Percentiles rank a stretch among this genome's conserved stretches.
Conservation (phyloP, 108 stramenopile genomes). For the Schizochytrium sp. region DNA sequence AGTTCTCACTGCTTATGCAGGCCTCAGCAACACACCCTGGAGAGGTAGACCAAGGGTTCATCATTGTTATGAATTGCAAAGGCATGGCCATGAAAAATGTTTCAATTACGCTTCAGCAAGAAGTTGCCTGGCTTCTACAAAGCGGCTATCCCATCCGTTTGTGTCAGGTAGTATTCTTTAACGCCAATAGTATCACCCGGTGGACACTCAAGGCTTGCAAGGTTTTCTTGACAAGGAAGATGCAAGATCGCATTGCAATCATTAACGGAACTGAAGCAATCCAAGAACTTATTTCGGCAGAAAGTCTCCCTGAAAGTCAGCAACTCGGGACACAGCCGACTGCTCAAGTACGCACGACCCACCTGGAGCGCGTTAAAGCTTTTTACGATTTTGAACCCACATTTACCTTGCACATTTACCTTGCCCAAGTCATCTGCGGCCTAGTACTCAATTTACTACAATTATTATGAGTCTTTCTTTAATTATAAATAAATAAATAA, state of each 20-base stretch:
- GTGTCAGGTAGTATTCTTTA: not conserved
- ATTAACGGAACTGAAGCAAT: not conserved
- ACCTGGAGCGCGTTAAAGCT: not conserved
- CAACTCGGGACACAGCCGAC: not conserved
- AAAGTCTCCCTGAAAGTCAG: not conserved
- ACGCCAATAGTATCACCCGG: slow-evolving; percentile 7
- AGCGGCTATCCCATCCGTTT: slow-evolving; percentile 30
- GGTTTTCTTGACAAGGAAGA: slow-evolving; percentile 15
- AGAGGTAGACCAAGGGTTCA: slow-evolving; percentile 13
- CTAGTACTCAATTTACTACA: too few relatives aligned
- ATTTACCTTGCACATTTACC: not conserved
- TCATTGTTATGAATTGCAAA: slow-evolving; percentile 27
- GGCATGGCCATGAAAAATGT: slow-evolving; percentile 7
- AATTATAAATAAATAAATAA: too few relatives aligned
- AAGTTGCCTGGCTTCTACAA: slow-evolving; percentile 25
- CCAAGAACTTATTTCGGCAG: not conserved
- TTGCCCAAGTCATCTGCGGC: not conserved
- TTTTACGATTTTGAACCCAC: not conserved
- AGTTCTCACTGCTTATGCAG: not conserved
- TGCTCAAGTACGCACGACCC: not conserved
- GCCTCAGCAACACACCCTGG: not conserved
- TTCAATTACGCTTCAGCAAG: slow-evolving; percentile 19
- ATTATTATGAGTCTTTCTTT: too few relatives aligned
- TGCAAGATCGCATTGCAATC: slow-evolving; percentile 13
- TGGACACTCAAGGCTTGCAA: slow-evolving; percentile 1